phyloP scores from a whole-genome alignment of 805 yeast species.

The Zygosaccharomyces bisporus region DNA sequence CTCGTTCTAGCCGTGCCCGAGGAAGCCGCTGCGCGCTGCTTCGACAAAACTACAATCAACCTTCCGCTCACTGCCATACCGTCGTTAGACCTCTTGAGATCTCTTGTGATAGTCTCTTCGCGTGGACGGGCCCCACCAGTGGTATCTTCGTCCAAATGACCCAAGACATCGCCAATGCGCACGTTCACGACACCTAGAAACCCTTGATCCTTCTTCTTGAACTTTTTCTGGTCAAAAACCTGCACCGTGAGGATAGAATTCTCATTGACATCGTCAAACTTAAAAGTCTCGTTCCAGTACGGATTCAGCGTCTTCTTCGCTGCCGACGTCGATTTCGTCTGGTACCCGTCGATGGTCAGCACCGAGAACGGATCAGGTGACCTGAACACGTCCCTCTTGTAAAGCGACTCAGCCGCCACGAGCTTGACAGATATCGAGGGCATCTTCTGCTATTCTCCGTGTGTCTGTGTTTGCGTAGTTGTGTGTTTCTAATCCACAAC shows the following conservation, averaged over 20 bases:
- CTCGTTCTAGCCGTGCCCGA: conserved; percentile 17
- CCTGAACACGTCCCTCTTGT: conserved; percentile 90
- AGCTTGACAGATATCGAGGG: conserved; percentile 58
- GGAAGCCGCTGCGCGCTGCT: conserved; percentile 32
- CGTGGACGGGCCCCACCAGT: conserved; percentile 23
- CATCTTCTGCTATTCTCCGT: conserved; percentile 14
- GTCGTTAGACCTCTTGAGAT: conserved; percentile 86
- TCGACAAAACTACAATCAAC: conserved; percentile 68
- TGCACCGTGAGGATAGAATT: conserved; percentile 86
- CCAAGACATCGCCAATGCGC: conserved; percentile 73
- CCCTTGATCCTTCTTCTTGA: conserved; percentile 98
- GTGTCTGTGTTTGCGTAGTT: not conserved
- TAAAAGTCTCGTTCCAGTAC: conserved; percentile 93
- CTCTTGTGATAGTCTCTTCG: conserved; percentile 90
- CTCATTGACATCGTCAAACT: conserved; percentile 67
- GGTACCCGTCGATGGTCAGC: conserved; percentile 94
- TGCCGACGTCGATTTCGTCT: conserved; percentile 90
- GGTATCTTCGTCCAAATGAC: conserved; percentile 54
- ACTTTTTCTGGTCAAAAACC: conserved; percentile 94
- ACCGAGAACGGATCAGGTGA: conserved; percentile 99
- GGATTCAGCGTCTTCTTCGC: conserved; percentile 94
- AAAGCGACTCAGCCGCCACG: conserved; percentile 93
- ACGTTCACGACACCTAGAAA: conserved; percentile 94
- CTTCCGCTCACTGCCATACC: conserved; percentile 91
- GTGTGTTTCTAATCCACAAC: not conserved